Percentiles rank a stretch among this genome's conserved stretches.
Evolutionary conservation across 805 yeast species (phyloP).

Genomic region (Barnettozyma vustinii): DNA sequence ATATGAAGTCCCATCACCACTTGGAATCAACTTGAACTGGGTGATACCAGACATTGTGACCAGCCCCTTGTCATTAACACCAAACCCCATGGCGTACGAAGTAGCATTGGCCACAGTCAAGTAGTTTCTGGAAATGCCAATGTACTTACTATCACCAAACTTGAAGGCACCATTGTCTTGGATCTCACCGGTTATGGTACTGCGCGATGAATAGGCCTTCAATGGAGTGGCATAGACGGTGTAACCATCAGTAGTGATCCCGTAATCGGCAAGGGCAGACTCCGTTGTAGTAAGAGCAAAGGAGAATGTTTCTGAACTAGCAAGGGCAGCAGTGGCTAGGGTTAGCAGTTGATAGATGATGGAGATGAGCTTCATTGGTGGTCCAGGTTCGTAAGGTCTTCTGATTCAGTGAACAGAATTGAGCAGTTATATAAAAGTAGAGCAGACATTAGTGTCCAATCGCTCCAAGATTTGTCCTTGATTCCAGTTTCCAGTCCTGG

Average conservation of each 20-base stretch:
- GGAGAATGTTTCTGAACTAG: neutral
- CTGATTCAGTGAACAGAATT: neutral
- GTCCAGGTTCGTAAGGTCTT: neutral
- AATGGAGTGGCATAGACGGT: neutral
- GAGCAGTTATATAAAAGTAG: neutral
- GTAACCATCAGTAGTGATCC: neutral
- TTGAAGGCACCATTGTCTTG: neutral
- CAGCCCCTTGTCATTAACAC: neutral
- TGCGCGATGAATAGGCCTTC: neutral
- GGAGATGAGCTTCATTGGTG: neutral
- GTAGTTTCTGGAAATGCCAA: slow-evolving; percentile 1
- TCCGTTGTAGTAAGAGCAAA: neutral
- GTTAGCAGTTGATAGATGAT: neutral
- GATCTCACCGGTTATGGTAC: neutral
- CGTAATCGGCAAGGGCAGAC: neutral
- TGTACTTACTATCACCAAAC: neutral
- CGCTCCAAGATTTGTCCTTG: no score
- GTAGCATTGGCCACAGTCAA: slow-evolving; percentile 2
- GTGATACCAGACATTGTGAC: neutral
- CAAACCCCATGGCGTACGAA: neutral
- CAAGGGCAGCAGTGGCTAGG: neutral
- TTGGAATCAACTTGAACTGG: neutral
- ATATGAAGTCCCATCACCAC: neutral
- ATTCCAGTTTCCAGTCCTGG: no score
- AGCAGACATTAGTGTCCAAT: no score